Evolutionary conservation across 768 basidiomycete genomes (phyloP).

Genomic region (Mrakia hoshinonis): DNA sequence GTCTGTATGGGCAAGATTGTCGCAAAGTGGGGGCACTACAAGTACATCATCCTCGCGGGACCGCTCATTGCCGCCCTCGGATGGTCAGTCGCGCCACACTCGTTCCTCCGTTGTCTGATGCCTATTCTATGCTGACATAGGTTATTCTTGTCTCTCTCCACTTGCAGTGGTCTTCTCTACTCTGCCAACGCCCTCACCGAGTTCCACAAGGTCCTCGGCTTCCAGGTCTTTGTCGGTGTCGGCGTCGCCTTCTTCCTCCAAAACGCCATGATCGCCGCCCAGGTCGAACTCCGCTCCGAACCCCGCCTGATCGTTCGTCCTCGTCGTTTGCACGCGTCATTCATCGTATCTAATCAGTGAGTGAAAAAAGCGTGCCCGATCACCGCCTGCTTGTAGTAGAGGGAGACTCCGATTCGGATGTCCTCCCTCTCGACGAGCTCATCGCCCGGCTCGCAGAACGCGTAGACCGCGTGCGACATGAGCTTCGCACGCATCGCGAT

Average conservation of each 20-base stretch:
- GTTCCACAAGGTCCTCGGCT: slow-evolving; percentile 30
- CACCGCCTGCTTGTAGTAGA: too few relatives aligned
- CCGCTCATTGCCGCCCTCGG: neutral
- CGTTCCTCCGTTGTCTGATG: too few relatives aligned
- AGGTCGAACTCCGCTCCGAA: slow-evolving; percentile 31
- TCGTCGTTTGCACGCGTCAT: slow-evolving; percentile 15
- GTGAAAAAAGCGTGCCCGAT: too few relatives aligned
- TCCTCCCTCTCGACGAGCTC: too few relatives aligned
- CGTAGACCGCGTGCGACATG: too few relatives aligned
- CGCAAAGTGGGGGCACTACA: slow-evolving; percentile 21
- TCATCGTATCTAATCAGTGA: slow-evolving; percentile 15
- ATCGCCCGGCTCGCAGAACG: too few relatives aligned
- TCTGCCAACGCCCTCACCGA: slow-evolving; percentile 23
- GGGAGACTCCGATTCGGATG: too few relatives aligned
- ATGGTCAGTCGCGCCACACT: too few relatives aligned
- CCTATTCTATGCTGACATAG: neutral
- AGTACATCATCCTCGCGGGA: slow-evolving; percentile 17
- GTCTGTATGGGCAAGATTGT: slow-evolving; percentile 18
- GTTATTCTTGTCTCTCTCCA: slow-evolving; percentile 2
- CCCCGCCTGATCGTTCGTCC: slow-evolving; percentile 29
- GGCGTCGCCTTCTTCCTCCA: slow-evolving; percentile 33
- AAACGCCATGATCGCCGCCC: slow-evolving; percentile 28
- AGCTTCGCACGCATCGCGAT: too few relatives aligned
- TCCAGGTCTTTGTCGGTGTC: slow-evolving; percentile 31
- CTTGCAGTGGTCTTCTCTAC: slow-evolving; percentile 31